Evolutionary conservation across 1,284 basidiomycete genomes (phyloP).

Genomic region (Moesziomyces globuligerus): DNA sequence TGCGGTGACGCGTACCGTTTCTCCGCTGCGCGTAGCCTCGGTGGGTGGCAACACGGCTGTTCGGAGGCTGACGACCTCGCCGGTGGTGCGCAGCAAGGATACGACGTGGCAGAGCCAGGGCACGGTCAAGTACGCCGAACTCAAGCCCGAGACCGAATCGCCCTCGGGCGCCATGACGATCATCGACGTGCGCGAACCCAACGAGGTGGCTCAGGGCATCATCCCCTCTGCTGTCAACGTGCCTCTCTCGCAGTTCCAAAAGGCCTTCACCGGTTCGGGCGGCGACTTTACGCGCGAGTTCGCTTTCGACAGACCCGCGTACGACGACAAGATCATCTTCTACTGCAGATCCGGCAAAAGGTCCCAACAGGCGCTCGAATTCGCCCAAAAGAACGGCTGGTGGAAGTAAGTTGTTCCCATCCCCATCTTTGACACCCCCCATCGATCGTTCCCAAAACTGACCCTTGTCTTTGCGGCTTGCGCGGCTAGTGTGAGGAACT

Average conservation of each 20-base stretch:
- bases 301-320: conserved; percentile 84
- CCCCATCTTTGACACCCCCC: neutral
- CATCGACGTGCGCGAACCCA: conserved; percentile 85
- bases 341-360: conserved; percentile 94
- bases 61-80: conserved; percentile 9
- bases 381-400: conserved; percentile 85
- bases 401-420: conserved; percentile 76
- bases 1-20: no score
- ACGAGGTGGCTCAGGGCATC: conserved; percentile 91
- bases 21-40: no score
- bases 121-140: conserved; percentile 79
- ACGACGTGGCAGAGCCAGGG: conserved; percentile 54
- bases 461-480: no score
- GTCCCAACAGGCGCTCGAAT: conserved; percentile 82
- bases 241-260: conserved; percentile 81
- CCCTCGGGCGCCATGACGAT: conserved; percentile 74
- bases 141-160: conserved; percentile 82
- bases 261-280: conserved; percentile 73
- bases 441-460: no score
- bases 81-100: conserved; percentile 20
- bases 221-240: conserved; percentile 96
- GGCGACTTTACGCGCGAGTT: conserved; percentile 70
- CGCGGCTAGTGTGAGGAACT: conserved; percentile 78
- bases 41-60: neutral
- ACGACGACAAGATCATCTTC: conserved; percentile 84